Base-by-base conservation (phyloP, 441 rosid species). In the Populus hybrid region DNA sequence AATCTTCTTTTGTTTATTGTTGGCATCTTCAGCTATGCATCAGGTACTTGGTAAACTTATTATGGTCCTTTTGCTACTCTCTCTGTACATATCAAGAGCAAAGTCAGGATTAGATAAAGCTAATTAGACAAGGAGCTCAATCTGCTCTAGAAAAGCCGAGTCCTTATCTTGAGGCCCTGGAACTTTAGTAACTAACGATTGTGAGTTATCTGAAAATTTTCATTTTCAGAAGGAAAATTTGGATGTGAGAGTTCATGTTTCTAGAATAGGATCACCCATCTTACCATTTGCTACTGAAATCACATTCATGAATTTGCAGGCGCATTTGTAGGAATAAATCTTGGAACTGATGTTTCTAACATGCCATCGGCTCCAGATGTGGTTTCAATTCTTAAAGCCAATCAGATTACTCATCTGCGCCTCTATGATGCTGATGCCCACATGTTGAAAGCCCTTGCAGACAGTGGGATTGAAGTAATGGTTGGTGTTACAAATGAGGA, bases 401-500 rank as follows among this genome's bases (percentile, higher is more conserved):
- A 79, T n/a, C 85, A 86, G 77, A 94, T 96, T 57, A 91, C 94
- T 67, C 99, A 93, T 36, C 79, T 94, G 6, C 98, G 99, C 77
- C 95, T 96, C 70, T 93, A 90, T 32, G 89, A 91, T 73, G 94
- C 99, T 5, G 92, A 92, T 65, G 81, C 89, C 79, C 94, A 91
- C 83, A 86, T 96, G 88, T 86, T 96, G 72, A 93, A 89, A 86
- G 95, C 97, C 81, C 92, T 96, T 30, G 86, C 97, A 59, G 80
- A 91, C 87, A 94, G 85, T 8, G 88, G 90, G 68, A 91, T 96
- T 34, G 88, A 96, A 75, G 98, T 96, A 23, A 90, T 86, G 76
- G 96, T 96, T 54, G 95, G 99, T 68, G 88, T 96, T 8, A 78
- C 87, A 50, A 96, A 96, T 32, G 89, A 86, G 68, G 98, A 93